Evolutionary conservation across 495 filamentous ascomycete species (phyloP).

Genomic region (Xylaria scruposa): DNA sequence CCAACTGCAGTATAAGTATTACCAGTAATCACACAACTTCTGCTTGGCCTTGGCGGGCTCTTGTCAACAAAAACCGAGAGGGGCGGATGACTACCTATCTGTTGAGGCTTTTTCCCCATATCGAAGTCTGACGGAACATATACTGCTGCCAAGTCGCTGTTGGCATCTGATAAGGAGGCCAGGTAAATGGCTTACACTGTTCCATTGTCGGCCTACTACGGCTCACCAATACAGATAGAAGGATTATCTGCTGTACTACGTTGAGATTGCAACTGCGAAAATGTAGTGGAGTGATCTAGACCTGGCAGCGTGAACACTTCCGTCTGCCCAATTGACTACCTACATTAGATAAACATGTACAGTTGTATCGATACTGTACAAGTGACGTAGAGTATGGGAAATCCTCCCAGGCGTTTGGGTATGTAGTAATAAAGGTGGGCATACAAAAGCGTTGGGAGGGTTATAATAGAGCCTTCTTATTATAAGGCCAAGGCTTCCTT

Average conservation of each 20-base stretch:
- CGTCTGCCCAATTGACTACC: not conserved
- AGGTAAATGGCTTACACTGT: not conserved
- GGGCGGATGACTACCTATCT: conserved; percentile 9
- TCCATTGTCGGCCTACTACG: not conserved
- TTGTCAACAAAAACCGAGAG: conserved; percentile 10
- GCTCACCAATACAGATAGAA: not conserved
- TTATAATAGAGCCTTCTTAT: conserved; percentile 2
- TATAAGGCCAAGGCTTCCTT: not conserved
- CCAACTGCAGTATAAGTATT: conserved; percentile 4
- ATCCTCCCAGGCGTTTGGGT: conserved; percentile 15
- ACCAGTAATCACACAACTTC: conserved; percentile 12
- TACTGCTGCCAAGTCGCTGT: not conserved
- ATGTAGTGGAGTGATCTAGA: conserved; percentile 1
- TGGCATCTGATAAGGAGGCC: not conserved
- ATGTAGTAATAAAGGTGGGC: not conserved
- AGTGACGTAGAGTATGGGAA: not conserved
- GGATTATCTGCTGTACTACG: not conserved
- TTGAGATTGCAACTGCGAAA: not conserved
- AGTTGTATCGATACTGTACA: conserved; percentile 9
- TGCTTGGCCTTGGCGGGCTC: conserved; percentile 12
- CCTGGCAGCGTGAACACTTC: not conserved
- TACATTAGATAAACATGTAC: not conserved
- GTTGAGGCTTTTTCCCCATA: conserved; percentile 22
- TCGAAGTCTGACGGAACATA: conserved; percentile 11
- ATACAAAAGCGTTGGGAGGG: not conserved